Evolutionary conservation across 352 stramenopile species (phyloP).

Genomic region (Poterioochromonas sp.): DNA sequence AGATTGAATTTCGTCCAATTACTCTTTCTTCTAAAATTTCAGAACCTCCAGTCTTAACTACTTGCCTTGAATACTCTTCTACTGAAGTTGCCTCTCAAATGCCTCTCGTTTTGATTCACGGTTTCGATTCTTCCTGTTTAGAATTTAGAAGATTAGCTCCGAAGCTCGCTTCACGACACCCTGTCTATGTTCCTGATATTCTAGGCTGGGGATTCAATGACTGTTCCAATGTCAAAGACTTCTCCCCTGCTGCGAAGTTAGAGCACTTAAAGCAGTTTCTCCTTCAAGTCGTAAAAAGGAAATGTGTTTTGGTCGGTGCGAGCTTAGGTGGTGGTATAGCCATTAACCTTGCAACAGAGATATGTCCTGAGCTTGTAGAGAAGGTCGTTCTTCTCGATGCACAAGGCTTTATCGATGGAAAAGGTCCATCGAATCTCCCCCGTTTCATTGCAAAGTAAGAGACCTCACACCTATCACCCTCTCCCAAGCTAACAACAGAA

Average conservation of each 20-base stretch:
- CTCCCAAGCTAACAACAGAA: background rate
- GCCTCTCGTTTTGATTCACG: conserved; percentile 53
- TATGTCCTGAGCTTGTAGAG: conserved; percentile 48
- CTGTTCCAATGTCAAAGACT: conserved; percentile 48
- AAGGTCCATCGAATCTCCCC: conserved; percentile 57
- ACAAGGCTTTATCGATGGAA: conserved; percentile 65
- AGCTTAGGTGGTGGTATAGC: conserved; percentile 60
- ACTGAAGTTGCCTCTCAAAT: conserved; percentile 22
- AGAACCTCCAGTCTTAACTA: too few species aligned
- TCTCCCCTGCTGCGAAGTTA: conserved; percentile 60
- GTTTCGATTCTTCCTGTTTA: conserved; percentile 63
- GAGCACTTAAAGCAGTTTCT: conserved; percentile 58
- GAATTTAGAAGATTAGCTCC: conserved; percentile 60
- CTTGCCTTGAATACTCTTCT: too few species aligned
- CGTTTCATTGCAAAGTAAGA: conserved; percentile 50
- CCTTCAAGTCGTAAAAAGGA: conserved; percentile 48
- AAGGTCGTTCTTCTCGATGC: conserved; percentile 61
- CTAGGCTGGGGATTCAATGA: conserved; percentile 68
- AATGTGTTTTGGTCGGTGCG: conserved; percentile 55
- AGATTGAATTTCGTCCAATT: too few species aligned
- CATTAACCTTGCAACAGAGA: conserved; percentile 58
- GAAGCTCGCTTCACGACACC: conserved; percentile 40
- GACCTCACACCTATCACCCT: background rate
- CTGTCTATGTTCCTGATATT: conserved; percentile 38
- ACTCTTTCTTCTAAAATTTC: too few species aligned